phyloP scores from a whole-genome alignment of 805 yeast species.

The Candida takata region DNA sequence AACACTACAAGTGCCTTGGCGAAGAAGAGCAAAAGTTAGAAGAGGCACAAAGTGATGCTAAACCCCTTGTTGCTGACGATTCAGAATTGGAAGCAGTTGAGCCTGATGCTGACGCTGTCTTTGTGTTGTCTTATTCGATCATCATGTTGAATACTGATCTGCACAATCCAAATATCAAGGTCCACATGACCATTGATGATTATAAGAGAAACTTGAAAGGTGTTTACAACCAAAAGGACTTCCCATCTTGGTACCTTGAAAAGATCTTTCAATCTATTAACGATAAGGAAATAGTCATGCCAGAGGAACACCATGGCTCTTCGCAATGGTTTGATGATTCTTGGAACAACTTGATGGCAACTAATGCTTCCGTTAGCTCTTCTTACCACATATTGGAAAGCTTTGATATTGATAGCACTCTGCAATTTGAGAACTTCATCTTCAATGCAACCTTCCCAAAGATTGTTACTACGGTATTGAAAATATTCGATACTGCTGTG shows the following conservation, averaged over 20 bases:
- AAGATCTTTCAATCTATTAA: constrained; percentile 75
- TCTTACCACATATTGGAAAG: constrained; percentile 17
- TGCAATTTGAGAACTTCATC: constrained; percentile 65
- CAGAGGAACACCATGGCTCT: constrained; percentile 93
- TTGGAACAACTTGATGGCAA: constrained; percentile 63
- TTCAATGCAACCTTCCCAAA: constrained; percentile 58
- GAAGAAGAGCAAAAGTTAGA: too few relatives aligned
- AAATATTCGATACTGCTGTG: constrained; percentile 78
- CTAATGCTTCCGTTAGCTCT: constrained; percentile 29
- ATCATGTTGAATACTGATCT: constrained; percentile 92
- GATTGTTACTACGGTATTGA: constrained; percentile 65
- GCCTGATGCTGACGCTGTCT: constrained; percentile 82
- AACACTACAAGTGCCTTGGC: constrained; percentile 36
- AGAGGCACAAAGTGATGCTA: too few relatives aligned
- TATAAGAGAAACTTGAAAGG: constrained; percentile 78
- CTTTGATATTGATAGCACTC: constrained; percentile 22
- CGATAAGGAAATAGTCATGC: constrained; percentile 90
- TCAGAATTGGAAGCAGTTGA: constrained; percentile 42
- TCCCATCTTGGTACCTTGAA: constrained; percentile 78
- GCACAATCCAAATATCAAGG: constrained; percentile 87
- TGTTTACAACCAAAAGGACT: constrained; percentile 67
- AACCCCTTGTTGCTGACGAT: too few relatives aligned
- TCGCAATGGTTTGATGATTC: constrained; percentile 87
- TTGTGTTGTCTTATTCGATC: constrained; percentile 82
- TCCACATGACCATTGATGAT: constrained; percentile 82